These are phyloP conservation scores for Eucalyptus curtisii DNA, from an alignment of 345 rosid genomes.

Conservation along the genomic window DNA sequence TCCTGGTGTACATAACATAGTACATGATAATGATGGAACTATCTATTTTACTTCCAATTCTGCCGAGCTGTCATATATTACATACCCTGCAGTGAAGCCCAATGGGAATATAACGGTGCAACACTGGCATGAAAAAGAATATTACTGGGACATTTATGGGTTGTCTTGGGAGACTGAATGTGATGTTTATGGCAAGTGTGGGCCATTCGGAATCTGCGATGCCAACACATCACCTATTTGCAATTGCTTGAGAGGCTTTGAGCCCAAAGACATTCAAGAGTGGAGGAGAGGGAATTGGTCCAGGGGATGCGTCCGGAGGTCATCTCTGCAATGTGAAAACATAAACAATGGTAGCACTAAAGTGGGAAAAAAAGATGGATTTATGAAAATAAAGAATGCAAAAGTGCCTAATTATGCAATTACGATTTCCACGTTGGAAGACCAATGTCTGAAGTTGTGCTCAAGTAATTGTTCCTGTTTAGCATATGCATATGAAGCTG, in stretches of 20 bases:
- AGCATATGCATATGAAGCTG: constrained; percentile 7
- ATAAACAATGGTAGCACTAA: background rate
- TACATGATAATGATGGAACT: background rate
- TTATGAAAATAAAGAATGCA: background rate
- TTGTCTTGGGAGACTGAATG: background rate
- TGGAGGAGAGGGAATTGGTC: constrained; percentile 14
- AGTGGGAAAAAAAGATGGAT: background rate
- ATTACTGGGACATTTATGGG: background rate
- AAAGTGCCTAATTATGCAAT: background rate
- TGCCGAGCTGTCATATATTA: background rate
- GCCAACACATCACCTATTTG: constrained; percentile 3
- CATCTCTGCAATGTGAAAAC: background rate
- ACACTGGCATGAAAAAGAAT: background rate
- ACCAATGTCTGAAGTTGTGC: constrained; percentile 2
- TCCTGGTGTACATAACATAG: background rate
- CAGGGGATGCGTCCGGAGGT: constrained; percentile 6
- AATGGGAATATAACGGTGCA: background rate
- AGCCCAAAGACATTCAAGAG: background rate
- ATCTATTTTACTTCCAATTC: background rate
- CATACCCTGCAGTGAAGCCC: background rate
- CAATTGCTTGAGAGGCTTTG: constrained; percentile 2
- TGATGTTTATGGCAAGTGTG: constrained; percentile 11
- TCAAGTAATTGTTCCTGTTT: constrained; percentile 13
- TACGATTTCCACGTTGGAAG: background rate
- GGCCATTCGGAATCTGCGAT: constrained; percentile 3